Percentiles rank a stretch among this genome's conserved stretches.
Conservation (phyloP, 306 rosid genomes). For the Boehmeria nivea region DNA sequence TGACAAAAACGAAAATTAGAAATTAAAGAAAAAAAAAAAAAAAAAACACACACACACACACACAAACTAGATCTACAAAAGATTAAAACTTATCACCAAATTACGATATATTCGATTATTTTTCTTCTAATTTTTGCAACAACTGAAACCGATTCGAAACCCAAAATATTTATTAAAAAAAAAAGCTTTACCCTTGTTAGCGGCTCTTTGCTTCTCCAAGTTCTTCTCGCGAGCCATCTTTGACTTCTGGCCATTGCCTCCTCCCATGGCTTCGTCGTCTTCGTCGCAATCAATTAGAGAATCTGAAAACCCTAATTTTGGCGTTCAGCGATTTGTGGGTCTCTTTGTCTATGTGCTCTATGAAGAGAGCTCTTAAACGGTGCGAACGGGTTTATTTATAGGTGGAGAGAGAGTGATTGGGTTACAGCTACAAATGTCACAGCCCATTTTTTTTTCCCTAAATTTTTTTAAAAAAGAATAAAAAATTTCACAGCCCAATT, state of each 20-base stretch:
- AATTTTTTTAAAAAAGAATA: too few species aligned
- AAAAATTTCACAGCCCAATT: too few species aligned
- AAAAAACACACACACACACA: too few species aligned
- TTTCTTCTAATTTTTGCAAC: neutral
- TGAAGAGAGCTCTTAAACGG: neutral
- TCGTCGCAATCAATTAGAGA: slow-evolving; percentile 14
- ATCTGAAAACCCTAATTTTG: slow-evolving; percentile 51
- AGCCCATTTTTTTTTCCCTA: too few species aligned
- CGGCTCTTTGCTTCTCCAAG: slow-evolving; percentile 39
- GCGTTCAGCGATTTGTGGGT: neutral
- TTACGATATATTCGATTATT: too few species aligned
- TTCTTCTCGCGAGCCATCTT: slow-evolving; percentile 55
- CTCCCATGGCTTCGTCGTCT: slow-evolving; percentile 34
- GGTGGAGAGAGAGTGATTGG: neutral
- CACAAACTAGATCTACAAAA: slow-evolving; percentile 21
- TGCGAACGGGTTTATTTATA: neutral
- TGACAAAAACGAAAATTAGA: neutral
- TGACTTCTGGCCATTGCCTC: slow-evolving; percentile 52
- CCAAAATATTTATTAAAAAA: neutral
- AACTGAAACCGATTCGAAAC: neutral
- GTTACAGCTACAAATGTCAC: too few species aligned
- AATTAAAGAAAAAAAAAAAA: neutral
- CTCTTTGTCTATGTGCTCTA: neutral
- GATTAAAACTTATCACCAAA: neutral
- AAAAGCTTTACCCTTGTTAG: slow-evolving; percentile 35